phyloP scores from a whole-genome alignment of 73 alveolate species.

The Symbiodinium pilosum region DNA sequence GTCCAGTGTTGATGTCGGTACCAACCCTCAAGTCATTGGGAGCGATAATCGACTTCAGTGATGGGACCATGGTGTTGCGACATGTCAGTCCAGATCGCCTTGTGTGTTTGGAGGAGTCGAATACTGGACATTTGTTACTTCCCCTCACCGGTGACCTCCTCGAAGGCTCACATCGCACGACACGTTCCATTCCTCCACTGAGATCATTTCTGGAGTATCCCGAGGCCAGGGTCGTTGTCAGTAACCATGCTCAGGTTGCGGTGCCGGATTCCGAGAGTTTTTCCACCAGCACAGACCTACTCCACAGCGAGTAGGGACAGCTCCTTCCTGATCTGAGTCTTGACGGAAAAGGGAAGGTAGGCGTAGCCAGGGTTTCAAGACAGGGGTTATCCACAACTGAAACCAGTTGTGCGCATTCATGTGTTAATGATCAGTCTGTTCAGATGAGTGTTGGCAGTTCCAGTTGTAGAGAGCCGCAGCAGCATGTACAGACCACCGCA shows the following conservation, averaged over 20 bases:
- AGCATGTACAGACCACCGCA: background rate
- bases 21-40: background rate
- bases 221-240: too few species aligned
- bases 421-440: background rate
- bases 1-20: background rate
- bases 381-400: background rate
- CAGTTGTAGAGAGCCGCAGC: background rate
- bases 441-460: background rate
- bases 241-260: too few species aligned
- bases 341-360: background rate
- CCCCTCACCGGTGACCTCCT: background rate
- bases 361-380: background rate
- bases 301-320: conserved; percentile 11
- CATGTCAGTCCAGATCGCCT: background rate
- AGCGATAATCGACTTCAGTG: background rate
- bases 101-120: background rate
- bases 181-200: background rate
- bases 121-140: background rate
- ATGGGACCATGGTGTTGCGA: background rate
- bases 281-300: too few species aligned
- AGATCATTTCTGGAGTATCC: too few species aligned
- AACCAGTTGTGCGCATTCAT: background rate
- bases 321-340: conserved; percentile 15
- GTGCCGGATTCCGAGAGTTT: too few species aligned
- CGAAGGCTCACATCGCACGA: background rate